Evolutionary conservation across 2,329 filamentous ascomycete species (phyloP).

Genomic region (Penicillium sp.): DNA sequence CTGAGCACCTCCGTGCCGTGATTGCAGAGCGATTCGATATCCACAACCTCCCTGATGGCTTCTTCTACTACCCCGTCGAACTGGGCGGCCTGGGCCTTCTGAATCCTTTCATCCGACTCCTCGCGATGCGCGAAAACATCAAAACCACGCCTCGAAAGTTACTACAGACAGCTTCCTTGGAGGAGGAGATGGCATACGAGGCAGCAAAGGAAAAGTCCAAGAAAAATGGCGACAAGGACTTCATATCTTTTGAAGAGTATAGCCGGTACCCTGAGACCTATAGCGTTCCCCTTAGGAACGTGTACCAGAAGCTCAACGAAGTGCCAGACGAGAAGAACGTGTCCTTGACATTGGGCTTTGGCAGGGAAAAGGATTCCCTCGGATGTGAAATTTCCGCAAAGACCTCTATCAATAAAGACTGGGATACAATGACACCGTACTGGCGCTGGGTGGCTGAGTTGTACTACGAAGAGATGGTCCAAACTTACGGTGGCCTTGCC

Average conservation of each 20-base stretch:
- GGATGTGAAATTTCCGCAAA: slow-evolving; percentile 7
- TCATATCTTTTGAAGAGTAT: slow-evolving; percentile 45
- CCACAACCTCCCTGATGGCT: slow-evolving; percentile 51
- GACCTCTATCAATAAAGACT: slow-evolving; percentile 25
- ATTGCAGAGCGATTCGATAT: slow-evolving; percentile 56
- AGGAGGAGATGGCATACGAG: slow-evolving; percentile 59
- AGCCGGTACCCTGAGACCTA: slow-evolving; percentile 36
- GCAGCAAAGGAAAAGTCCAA: slow-evolving; percentile 38
- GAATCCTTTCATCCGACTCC: slow-evolving; percentile 52
- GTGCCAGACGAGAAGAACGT: slow-evolving; percentile 36
- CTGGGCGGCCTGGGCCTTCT: slow-evolving; percentile 53
- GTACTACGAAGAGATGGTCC: slow-evolving; percentile 44
- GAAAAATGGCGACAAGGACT: slow-evolving; percentile 25
- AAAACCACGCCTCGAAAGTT: slow-evolving; percentile 36
- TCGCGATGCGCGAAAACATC: slow-evolving; percentile 49
- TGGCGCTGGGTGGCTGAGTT: slow-evolving; percentile 47
- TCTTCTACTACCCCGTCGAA: slow-evolving; percentile 55
- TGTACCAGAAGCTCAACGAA: slow-evolving; percentile 35
- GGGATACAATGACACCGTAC: slow-evolving; percentile 42
- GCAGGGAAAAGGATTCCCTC: slow-evolving; percentile 20
- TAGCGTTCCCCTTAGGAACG: slow-evolving; percentile 29
- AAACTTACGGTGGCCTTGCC: slow-evolving; percentile 42
- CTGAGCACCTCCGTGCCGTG: slow-evolving; percentile 56
- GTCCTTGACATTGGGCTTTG: slow-evolving; percentile 30
- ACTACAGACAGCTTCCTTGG: slow-evolving; percentile 34